These are phyloP conservation scores for Fusarium sp. DNA, from an alignment of 2,329 filamentous ascomycete genomes.

Conservation along the genomic window DNA sequence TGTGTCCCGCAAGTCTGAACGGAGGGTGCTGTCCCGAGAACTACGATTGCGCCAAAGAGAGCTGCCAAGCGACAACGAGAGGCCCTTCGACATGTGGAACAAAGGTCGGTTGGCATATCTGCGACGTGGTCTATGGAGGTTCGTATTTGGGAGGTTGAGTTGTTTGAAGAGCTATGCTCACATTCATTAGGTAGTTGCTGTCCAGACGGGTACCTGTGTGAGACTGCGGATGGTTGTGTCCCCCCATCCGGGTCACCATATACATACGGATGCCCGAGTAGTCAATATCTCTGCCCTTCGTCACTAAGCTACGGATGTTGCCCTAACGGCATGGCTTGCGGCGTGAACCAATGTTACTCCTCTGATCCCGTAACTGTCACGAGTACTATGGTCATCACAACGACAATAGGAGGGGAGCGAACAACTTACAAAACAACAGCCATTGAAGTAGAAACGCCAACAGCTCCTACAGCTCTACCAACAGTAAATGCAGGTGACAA, in stretches of 20 bases:
- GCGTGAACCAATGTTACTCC: constrained; percentile 59
- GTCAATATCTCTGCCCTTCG: constrained; percentile 61
- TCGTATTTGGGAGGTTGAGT: constrained; percentile 24
- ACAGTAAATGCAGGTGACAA: constrained; percentile 40
- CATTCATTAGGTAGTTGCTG: constrained; percentile 57
- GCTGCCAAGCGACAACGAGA: constrained; percentile 60
- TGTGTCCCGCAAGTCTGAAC: constrained; percentile 54
- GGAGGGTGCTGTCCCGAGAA: constrained; percentile 61
- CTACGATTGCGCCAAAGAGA: constrained; percentile 60
- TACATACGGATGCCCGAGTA: constrained; percentile 56
- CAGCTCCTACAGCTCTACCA: constrained; percentile 48
- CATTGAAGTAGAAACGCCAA: constrained; percentile 55
- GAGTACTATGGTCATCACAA: constrained; percentile 57
- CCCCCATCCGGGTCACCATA: constrained; percentile 56
- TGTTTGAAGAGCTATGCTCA: constrained; percentile 16
- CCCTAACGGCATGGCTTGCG: constrained; percentile 61
- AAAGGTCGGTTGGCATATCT: constrained; percentile 54
- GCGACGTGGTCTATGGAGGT: constrained; percentile 53
- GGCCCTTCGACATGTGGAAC: constrained; percentile 55
- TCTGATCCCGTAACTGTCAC: constrained; percentile 59
- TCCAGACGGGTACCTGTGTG: constrained; percentile 59
- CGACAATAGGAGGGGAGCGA: constrained; percentile 54
- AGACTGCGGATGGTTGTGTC: constrained; percentile 53
- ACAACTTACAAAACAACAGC: constrained; percentile 55
- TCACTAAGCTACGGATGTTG: constrained; percentile 66